Conservation (phyloP, 352 stramenopile species). For the Globisporangium alternatum region DNA sequence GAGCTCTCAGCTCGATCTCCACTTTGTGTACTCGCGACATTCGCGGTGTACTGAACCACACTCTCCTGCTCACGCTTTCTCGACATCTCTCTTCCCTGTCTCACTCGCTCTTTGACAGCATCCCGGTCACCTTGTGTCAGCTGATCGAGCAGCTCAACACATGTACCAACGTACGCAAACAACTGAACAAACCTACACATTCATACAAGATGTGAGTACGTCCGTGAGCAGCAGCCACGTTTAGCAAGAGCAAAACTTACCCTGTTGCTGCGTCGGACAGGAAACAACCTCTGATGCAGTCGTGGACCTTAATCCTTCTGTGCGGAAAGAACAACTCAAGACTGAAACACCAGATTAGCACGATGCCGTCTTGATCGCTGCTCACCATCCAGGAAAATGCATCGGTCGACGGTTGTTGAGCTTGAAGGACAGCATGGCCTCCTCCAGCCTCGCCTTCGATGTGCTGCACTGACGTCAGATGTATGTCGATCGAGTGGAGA, state of each 20-base stretch:
- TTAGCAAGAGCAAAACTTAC: slow-evolving; percentile 11
- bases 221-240: background rate
- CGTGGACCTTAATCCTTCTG: slow-evolving; percentile 39
- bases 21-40: background rate
- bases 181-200: slow-evolving; percentile 25
- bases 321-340: slow-evolving; percentile 53
- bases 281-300: slow-evolving; percentile 32
- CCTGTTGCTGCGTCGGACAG: slow-evolving; percentile 11
- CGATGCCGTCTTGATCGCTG: slow-evolving; percentile 38
- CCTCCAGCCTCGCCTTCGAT: slow-evolving; percentile 32
- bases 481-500: slow-evolving; percentile 48
- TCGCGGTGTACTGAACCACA: background rate
- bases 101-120: slow-evolving; percentile 25
- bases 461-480: slow-evolving; percentile 35
- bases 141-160: slow-evolving; percentile 34
- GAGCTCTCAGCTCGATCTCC: background rate
- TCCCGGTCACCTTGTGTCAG: slow-evolving; percentile 22
- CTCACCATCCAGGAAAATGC: slow-evolving; percentile 57
- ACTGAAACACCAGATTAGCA: slow-evolving; percentile 58
- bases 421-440: slow-evolving; percentile 12
- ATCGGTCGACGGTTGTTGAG: slow-evolving; percentile 18
- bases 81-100: slow-evolving; percentile 22
- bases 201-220: background rate
- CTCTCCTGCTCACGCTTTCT: slow-evolving; percentile 17
- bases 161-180: slow-evolving; percentile 27